Conservation (phyloP, 805 yeast species). For the Martiniozyma abietophila region DNA sequence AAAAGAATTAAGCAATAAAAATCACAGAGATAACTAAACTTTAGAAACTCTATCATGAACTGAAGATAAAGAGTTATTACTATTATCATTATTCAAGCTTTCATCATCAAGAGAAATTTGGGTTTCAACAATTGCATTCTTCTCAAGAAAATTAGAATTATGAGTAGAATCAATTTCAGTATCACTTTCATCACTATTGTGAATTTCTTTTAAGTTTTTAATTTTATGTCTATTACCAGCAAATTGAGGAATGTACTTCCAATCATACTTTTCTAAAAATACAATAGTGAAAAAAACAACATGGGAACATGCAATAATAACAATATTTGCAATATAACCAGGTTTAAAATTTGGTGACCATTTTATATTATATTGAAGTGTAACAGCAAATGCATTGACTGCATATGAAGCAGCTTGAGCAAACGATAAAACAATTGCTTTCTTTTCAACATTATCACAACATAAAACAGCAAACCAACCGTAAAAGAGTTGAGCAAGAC, state of each 20-base stretch:
- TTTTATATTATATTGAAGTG: conserved; percentile 12
- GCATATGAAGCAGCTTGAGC: conserved; percentile 12
- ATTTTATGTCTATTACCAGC: conserved; percentile 15
- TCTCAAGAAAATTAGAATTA: too few species aligned
- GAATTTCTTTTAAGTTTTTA: too few species aligned
- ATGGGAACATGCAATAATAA: conserved; percentile 5
- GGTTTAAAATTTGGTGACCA: conserved; percentile 11
- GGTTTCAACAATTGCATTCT: too few species aligned
- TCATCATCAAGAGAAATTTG: too few species aligned
- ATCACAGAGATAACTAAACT: too few species aligned
- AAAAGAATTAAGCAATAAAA: too few species aligned
- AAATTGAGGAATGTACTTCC: conserved; percentile 6
- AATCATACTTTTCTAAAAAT: conserved; percentile 13
- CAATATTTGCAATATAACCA: conserved; percentile 12
- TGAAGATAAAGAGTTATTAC: too few species aligned
- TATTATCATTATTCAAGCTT: too few species aligned
- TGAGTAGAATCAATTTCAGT: not conserved
- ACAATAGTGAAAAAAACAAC: conserved; percentile 8
- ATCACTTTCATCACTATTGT: too few species aligned
- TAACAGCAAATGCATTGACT: conserved; percentile 13
- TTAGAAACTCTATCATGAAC: too few species aligned
- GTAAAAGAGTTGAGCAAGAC: conserved; percentile 12
- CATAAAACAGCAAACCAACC: conserved; percentile 13
- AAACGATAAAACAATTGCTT: conserved; percentile 11
- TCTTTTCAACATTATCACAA: conserved; percentile 14